These are phyloP conservation scores for Solanum hybrid DNA, from an alignment of 305 asterid species.

Conservation along the genomic window DNA sequence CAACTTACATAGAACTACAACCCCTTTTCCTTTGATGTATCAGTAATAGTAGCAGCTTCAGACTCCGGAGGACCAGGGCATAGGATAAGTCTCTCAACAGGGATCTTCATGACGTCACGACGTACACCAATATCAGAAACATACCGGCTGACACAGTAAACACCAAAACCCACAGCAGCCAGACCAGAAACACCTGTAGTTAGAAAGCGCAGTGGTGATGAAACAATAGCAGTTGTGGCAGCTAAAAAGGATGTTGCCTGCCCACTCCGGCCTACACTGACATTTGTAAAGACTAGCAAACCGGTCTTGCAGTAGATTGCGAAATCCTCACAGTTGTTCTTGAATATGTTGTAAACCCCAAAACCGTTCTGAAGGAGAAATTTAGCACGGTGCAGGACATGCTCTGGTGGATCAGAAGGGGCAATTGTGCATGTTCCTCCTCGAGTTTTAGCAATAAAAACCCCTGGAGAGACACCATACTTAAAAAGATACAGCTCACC, in stretches of 20 bases:
- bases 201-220: constrained; percentile 70
- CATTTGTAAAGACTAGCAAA: constrained; percentile 41
- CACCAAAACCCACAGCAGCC: constrained; percentile 51
- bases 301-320: constrained; percentile 95
- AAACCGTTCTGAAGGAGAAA: constrained; percentile 74
- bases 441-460: constrained; percentile 67
- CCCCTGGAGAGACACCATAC: constrained; percentile 44
- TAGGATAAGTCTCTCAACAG: constrained; percentile 67
- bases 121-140: constrained; percentile 73
- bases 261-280: constrained; percentile 79
- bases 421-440: constrained; percentile 91
- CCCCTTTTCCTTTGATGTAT: not conserved
- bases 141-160: constrained; percentile 59
- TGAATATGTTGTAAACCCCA: constrained; percentile 55
- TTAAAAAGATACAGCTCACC: constrained; percentile 64
- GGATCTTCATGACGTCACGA: constrained; percentile 68
- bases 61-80: constrained; percentile 19
- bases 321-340: constrained; percentile 88
- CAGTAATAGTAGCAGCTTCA: constrained; percentile 2
- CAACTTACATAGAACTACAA: not conserved
- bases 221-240: constrained; percentile 54
- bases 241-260: constrained; percentile 65
- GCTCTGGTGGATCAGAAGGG: constrained; percentile 52
- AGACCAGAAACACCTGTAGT: constrained; percentile 58
- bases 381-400: constrained; percentile 64